Conservation (phyloP, 345 rosid genomes). For the Lumnitzera racemosa region DNA sequence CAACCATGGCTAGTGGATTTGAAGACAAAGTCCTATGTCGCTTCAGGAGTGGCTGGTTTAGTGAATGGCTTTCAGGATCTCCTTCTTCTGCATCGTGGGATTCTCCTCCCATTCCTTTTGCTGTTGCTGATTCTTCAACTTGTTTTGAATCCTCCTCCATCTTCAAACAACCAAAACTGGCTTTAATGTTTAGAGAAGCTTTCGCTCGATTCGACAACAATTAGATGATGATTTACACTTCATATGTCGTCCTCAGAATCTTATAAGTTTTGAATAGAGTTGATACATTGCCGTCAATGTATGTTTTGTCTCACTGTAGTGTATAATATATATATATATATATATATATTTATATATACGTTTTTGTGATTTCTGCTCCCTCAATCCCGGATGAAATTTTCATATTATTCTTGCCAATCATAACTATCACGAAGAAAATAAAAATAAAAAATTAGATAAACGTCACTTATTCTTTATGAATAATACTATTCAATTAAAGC, state of each 20-base stretch:
- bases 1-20: slow-evolving; percentile 70
- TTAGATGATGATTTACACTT: too few species aligned
- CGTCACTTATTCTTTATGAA: background rate
- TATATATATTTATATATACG: too few species aligned
- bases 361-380: background rate
- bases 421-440: too few species aligned
- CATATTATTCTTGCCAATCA: background rate
- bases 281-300: too few species aligned
- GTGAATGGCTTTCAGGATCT: slow-evolving; percentile 62
- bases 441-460: too few species aligned
- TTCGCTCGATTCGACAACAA: background rate
- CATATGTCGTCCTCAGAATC: too few species aligned
- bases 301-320: too few species aligned
- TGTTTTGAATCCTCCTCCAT: slow-evolving; percentile 41
- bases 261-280: too few species aligned
- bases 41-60: slow-evolving; percentile 67
- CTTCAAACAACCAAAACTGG: slow-evolving; percentile 1
- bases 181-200: background rate
- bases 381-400: background rate
- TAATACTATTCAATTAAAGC: too few species aligned
- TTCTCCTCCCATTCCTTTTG: slow-evolving; percentile 8
- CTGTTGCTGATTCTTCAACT: background rate
- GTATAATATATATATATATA: too few species aligned
- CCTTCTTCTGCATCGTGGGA: slow-evolving; percentile 38
- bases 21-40: slow-evolving; percentile 67